phyloP scores from a whole-genome alignment of 169 alveolate genomes.

The Plasmodium relictum region DNA sequence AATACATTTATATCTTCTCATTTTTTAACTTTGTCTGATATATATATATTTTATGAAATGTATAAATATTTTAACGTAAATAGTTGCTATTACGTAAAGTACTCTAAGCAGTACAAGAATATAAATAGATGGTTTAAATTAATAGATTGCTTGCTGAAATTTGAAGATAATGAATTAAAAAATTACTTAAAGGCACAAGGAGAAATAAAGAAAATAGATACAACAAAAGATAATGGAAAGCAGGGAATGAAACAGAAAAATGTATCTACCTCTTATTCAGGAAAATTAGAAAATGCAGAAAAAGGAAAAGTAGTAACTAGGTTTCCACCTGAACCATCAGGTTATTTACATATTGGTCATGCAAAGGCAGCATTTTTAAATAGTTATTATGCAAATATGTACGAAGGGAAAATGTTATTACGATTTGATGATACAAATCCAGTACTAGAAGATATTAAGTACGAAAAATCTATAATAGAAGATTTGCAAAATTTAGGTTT shows the following conservation, averaged over 20 bases:
- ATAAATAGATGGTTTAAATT: conserved; percentile 62
- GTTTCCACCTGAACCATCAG: conserved; percentile 99
- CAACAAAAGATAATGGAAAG: conserved; percentile 3
- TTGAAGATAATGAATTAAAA: conserved; percentile 6
- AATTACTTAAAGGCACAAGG: not conserved
- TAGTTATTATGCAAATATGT: conserved; percentile 95
- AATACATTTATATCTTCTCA: conserved; percentile 36
- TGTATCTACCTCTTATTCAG: conserved; percentile 75
- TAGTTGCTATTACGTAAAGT: conserved; percentile 2
- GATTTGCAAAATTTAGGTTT: conserved; percentile 94
- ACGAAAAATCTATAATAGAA: conserved; percentile 93
- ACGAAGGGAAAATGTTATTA: conserved; percentile 96
- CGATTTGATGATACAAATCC: conserved; percentile 99
- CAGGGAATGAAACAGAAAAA: conserved; percentile 12
- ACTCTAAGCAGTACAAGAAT: conserved; percentile 27
- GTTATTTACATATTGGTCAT: conserved; percentile 99
- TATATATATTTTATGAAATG: conserved; percentile 66
- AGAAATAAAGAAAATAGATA: not conserved
- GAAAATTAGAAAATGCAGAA: conserved; percentile 92
- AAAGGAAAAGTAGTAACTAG: conserved; percentile 98
- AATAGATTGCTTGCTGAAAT: conserved; percentile 7
- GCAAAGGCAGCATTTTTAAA: conserved; percentile 98
- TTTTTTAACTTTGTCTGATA: conserved; percentile 58
- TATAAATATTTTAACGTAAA: conserved; percentile 29
- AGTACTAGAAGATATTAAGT: conserved; percentile 95